Conservation (phyloP, 2,329 filamentous ascomycete genomes). For the Pezicula rhizophila region DNA sequence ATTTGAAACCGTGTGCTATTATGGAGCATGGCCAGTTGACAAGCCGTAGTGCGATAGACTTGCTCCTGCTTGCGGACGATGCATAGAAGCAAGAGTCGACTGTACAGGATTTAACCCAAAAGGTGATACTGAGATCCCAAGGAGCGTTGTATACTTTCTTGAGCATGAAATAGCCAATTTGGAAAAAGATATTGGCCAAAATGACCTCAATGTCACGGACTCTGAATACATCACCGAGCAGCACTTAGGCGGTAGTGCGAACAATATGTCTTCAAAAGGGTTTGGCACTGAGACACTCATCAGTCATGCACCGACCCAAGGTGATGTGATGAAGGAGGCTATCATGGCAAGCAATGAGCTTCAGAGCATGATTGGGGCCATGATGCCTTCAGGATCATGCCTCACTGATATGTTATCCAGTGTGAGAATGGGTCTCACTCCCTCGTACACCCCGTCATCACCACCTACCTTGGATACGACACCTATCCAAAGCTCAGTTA, state of each 20-base stretch:
- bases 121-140: slow-evolving; percentile 21
- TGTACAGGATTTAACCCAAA: slow-evolving; percentile 26
- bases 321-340: not conserved
- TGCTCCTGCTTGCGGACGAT: slow-evolving; percentile 25
- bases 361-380: slow-evolving; percentile 25
- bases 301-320: slow-evolving; percentile 13
- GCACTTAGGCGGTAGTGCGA: not conserved
- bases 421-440: slow-evolving; percentile 29
- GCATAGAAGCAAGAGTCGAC: slow-evolving; percentile 11
- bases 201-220: slow-evolving; percentile 21
- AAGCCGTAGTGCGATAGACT: slow-evolving; percentile 6
- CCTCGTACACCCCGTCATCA: slow-evolving; percentile 14
- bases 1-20: not conserved
- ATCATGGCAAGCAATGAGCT: slow-evolving; percentile 24
- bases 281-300: not conserved
- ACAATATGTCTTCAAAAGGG: not conserved
- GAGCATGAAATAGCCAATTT: slow-evolving; percentile 29
- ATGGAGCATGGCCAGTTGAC: not conserved
- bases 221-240: slow-evolving; percentile 10
- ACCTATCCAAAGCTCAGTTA: no score
- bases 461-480: no score
- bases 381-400: slow-evolving; percentile 22
- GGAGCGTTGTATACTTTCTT: slow-evolving; percentile 29
- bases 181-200: slow-evolving; percentile 24
- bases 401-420: slow-evolving; percentile 26